phyloP scores from a whole-genome alignment of 2,329 filamentous ascomycete species.

The Apiospora saccharicola region DNA sequence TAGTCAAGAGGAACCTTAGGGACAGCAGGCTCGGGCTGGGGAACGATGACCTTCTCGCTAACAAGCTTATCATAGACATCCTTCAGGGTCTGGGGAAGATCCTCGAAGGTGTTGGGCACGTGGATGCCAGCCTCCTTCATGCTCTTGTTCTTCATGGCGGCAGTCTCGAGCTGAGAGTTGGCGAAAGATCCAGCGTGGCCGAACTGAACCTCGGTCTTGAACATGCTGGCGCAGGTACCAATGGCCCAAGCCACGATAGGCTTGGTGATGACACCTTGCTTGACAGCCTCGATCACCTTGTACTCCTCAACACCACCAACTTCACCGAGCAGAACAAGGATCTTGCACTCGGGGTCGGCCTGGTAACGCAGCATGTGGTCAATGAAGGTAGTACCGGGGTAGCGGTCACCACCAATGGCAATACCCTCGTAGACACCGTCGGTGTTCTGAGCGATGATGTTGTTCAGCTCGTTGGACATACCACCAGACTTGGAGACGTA shows the following conservation, averaged over 20 bases:
- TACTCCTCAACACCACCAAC: constrained; percentile 99
- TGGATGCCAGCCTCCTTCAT: constrained; percentile 96
- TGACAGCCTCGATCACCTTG: constrained; percentile 97
- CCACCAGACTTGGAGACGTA: constrained; percentile 99
- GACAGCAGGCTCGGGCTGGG: constrained; percentile 86
- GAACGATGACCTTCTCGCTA: constrained; percentile 82
- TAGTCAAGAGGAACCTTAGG: constrained; percentile 99
- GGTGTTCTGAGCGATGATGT: constrained; percentile 95
- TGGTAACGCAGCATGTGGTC: constrained; percentile 98
- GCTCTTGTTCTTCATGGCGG: constrained; percentile 92
- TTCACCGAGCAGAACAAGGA: constrained; percentile 93
- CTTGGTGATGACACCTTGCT: constrained; percentile 94
- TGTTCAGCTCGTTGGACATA: constrained; percentile 99
- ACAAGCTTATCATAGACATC: constrained; percentile 89
- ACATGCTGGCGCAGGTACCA: constrained; percentile 98
- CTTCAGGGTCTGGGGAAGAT: constrained; percentile 80
- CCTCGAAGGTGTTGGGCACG: constrained; percentile 97
- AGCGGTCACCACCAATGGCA: constrained; percentile 98
- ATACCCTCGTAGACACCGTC: constrained; percentile 99
- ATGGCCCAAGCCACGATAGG: constrained; percentile 99
- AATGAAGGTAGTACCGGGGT: constrained; percentile 98
- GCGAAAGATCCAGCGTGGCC: constrained; percentile 98
- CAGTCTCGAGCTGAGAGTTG: constrained; percentile 99
- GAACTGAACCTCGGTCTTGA: constrained; percentile 99
- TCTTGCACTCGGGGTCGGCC: constrained; percentile 96